Evolutionary conservation across 805 yeast genomes (phyloP).

Genomic region (Hanseniaspora vineae): DNA sequence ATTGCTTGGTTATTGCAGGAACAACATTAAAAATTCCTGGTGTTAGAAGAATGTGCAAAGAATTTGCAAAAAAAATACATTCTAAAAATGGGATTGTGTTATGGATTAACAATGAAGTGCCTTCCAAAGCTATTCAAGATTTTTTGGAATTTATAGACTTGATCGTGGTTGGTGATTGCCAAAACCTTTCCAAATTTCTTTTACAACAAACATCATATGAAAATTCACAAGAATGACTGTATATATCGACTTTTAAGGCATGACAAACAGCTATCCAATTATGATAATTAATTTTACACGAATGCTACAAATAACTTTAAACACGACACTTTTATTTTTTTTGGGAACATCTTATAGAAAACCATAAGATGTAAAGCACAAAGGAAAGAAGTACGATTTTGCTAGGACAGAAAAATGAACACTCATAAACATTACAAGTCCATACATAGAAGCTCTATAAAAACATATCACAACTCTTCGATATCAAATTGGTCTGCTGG

Average conservation of each 20-base stretch:
- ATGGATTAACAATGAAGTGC: conserved; percentile 49
- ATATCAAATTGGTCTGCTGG: conserved; percentile 65
- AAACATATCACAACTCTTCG: conserved; percentile 37
- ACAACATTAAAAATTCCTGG: conserved; percentile 77
- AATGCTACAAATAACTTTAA: no score
- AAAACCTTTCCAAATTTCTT: conserved; percentile 28
- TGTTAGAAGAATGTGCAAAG: conserved; percentile 46
- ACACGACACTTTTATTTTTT: no score
- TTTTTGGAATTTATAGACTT: conserved; percentile 42
- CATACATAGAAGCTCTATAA: not conserved
- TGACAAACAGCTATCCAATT: no score
- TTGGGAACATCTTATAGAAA: no score
- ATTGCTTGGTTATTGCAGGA: conserved; percentile 70
- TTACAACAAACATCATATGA: not conserved
- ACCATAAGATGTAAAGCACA: no score
- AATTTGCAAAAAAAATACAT: conserved; percentile 45
- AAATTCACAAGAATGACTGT: no score
- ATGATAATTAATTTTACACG: no score
- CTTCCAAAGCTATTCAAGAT: conserved; percentile 35
- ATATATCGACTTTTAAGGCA: no score
- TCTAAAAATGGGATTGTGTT: conserved; percentile 45
- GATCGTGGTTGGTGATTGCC: conserved; percentile 55
- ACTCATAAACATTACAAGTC: not conserved
- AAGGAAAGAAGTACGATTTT: not conserved
- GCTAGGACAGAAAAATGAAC: not conserved